Evolutionary conservation across 306 rosid species (phyloP).

Genomic region (Cicer chorassanicum): DNA sequence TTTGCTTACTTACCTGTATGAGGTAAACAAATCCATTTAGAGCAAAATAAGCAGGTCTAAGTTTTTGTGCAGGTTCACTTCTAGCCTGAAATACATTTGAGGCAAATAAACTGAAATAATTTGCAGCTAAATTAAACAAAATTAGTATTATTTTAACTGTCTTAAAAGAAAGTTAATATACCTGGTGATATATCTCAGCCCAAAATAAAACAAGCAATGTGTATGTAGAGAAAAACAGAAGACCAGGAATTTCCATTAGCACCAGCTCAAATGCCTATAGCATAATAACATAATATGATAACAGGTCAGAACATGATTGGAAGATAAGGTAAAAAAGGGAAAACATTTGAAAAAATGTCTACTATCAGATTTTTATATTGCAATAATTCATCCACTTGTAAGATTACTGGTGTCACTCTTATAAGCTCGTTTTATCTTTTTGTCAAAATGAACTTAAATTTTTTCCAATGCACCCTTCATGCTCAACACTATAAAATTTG

Average conservation of each 20-base stretch:
- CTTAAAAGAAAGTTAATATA: conserved; percentile 40
- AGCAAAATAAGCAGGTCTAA: conserved; percentile 65
- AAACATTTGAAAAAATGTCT: not conserved
- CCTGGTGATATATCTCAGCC: conserved; percentile 92
- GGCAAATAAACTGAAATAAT: conserved; percentile 29
- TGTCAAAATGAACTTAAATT: no score
- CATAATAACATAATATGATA: conserved; percentile 33
- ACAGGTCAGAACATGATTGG: conserved; percentile 28
- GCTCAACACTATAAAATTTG: no score
- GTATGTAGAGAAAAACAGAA: conserved; percentile 82
- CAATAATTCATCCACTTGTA: no score
- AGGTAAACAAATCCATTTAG: conserved; percentile 67
- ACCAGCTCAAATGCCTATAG: conserved; percentile 64
- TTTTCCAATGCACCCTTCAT: no score
- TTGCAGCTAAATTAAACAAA: not conserved
- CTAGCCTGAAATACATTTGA: conserved; percentile 65
- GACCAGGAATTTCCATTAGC: conserved; percentile 81
- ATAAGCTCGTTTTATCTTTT: no score
- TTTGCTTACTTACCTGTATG: conserved; percentile 56
- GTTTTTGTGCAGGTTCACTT: conserved; percentile 68
- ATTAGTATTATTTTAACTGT: not conserved
- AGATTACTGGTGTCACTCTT: no score
- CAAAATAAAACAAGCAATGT: conserved; percentile 80
- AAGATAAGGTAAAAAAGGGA: conserved; percentile 2
- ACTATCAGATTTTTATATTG: no score